phyloP scores from a whole-genome alignment of 345 rosid species.

The Linum trigynum region DNA sequence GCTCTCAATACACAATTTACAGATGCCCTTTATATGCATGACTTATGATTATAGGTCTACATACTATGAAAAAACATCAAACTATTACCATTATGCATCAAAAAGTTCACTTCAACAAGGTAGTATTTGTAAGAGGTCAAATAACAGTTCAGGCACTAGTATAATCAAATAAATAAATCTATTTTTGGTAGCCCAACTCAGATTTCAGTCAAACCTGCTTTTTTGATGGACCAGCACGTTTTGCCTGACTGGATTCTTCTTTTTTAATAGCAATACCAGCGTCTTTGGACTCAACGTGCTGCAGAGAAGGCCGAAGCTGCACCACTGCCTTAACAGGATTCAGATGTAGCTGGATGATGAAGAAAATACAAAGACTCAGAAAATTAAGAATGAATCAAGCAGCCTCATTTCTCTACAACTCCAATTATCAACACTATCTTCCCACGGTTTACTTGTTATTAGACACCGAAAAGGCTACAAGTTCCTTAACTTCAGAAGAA shows the following conservation, averaged over 20 bases:
- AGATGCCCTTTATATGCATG: neutral
- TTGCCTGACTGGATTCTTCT: constrained; percentile 29
- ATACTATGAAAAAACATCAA: neutral
- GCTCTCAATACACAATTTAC: neutral
- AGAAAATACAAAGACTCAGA: constrained; percentile 10
- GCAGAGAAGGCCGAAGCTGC: constrained; percentile 73
- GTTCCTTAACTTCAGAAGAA: too few relatives aligned
- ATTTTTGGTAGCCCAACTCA: neutral
- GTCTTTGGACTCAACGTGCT: constrained; percentile 26
- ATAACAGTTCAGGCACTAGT: too few relatives aligned
- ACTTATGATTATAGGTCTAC: neutral
- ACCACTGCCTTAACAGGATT: constrained; percentile 78
- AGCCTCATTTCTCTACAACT: too few relatives aligned
- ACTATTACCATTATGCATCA: neutral
- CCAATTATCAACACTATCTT: neutral
- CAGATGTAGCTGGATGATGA: constrained; percentile 65
- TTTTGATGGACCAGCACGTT: constrained; percentile 41
- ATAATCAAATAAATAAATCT: too few relatives aligned
- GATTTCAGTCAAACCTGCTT: constrained; percentile 37
- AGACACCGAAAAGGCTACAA: neutral
- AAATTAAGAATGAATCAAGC: neutral
- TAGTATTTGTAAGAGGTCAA: neutral
- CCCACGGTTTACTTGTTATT: neutral
- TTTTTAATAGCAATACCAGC: constrained; percentile 29
- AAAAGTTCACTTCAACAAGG: neutral